phyloP scores from a whole-genome alignment of 495 filamentous ascomycete genomes.

The Tricharina praecox region DNA sequence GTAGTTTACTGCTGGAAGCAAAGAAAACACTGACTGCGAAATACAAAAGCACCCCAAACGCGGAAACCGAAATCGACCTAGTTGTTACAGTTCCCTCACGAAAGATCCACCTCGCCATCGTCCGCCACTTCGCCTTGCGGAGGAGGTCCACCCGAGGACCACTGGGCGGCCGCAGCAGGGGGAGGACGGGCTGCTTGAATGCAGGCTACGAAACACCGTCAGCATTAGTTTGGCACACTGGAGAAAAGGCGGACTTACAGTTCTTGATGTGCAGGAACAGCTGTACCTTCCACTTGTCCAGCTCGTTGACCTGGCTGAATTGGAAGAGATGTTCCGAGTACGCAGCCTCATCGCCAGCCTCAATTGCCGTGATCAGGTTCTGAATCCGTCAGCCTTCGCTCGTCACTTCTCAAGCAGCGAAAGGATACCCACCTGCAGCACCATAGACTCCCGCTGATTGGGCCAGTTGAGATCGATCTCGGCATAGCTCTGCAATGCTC shows the following conservation, averaged over 20 bases:
- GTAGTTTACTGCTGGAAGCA: too few relatives aligned
- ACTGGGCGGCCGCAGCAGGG: background rate
- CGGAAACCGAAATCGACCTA: too few relatives aligned
- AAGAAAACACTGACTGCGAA: too few relatives aligned
- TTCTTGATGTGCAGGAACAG: slow-evolving; percentile 69
- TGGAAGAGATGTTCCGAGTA: slow-evolving; percentile 77
- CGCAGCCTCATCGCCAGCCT: slow-evolving; percentile 54
- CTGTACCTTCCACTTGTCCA: slow-evolving; percentile 92
- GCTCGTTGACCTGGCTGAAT: slow-evolving; percentile 73
- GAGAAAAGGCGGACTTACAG: slow-evolving; percentile 6
- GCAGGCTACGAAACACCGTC: background rate
- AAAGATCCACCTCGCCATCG: background rate
- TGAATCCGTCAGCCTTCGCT: background rate
- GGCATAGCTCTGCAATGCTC: slow-evolving; percentile 61
- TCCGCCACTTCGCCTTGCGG: background rate
- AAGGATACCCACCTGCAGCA: slow-evolving; percentile 35
- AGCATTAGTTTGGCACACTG: background rate
- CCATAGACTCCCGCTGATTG: slow-evolving; percentile 57
- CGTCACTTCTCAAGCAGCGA: background rate
- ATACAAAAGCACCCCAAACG: too few relatives aligned
- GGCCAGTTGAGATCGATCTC: slow-evolving; percentile 66
- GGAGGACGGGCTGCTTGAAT: background rate
- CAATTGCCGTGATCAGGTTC: slow-evolving; percentile 54
- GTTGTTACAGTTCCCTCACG: too few relatives aligned
- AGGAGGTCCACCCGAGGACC: background rate